Conservation (phyloP, 2,329 filamentous ascomycete species). For the Colletotrichum nymphaeae region DNA sequence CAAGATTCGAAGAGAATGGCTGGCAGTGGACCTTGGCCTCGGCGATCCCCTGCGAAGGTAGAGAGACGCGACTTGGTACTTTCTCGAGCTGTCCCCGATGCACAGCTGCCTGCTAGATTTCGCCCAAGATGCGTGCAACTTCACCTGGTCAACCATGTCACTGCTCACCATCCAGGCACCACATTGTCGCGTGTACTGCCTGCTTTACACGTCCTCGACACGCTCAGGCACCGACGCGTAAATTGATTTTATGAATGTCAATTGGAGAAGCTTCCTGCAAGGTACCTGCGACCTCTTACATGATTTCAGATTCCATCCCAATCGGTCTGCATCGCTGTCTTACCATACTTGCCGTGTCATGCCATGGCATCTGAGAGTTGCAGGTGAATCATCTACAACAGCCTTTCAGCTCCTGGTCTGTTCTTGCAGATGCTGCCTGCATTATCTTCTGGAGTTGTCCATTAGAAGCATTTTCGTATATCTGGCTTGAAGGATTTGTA, state of each 20-base stretch:
- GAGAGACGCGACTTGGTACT: constrained; percentile 26
- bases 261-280: constrained; percentile 3
- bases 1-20: constrained; percentile 38
- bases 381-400: not conserved
- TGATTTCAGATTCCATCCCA: not conserved
- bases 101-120: constrained; percentile 22
- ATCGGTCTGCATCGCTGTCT: not conserved
- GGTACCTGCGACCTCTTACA: not conserved
- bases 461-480: not conserved
- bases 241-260: not conserved
- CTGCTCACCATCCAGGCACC: constrained; percentile 21
- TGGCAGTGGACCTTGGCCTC: constrained; percentile 38
- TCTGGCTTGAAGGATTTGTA: not conserved
- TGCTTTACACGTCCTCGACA: constrained; percentile 28
- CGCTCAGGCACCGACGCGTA: constrained; percentile 22
- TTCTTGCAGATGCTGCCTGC: not conserved
- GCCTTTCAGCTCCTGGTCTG: not conserved
- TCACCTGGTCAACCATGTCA: constrained; percentile 28
- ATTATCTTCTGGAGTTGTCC: not conserved
- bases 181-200: constrained; percentile 16
- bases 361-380: not conserved
- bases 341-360: too few relatives aligned
- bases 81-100: not conserved
- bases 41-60: constrained; percentile 13
- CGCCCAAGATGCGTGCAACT: constrained; percentile 10